phyloP scores from a whole-genome alignment of 1,284 basidiomycete species.

The Clitocybe nebularis region DNA sequence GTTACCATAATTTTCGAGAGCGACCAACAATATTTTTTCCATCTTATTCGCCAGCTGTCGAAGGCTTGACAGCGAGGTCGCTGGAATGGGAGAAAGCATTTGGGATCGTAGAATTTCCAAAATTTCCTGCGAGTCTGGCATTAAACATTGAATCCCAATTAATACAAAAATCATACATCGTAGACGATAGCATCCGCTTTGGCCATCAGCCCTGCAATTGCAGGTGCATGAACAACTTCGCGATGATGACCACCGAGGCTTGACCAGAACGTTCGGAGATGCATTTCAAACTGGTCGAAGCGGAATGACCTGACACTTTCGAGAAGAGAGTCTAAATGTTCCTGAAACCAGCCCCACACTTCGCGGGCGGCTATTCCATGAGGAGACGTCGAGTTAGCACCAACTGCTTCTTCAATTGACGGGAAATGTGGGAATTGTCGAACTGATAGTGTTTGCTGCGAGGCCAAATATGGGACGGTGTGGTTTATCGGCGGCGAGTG shows the following conservation, averaged over 20 bases:
- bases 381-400: slow-evolving; percentile 64
- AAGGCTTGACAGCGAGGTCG: slow-evolving; percentile 62
- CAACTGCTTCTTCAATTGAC: slow-evolving; percentile 79
- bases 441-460: slow-evolving; percentile 58
- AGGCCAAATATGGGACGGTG: slow-evolving; percentile 41
- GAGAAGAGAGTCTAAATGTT: slow-evolving; percentile 74
- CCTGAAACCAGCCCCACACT: slow-evolving; percentile 84
- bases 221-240: slow-evolving; percentile 82
- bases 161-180: slow-evolving; percentile 55
- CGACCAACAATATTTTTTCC: slow-evolving; percentile 81
- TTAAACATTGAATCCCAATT: slow-evolving; percentile 4
- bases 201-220: slow-evolving; percentile 82
- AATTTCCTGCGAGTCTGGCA: slow-evolving; percentile 62
- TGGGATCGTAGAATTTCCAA: slow-evolving; percentile 78
- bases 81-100: slow-evolving; percentile 73
- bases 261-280: slow-evolving; percentile 79
- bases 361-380: slow-evolving; percentile 76
- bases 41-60: slow-evolving; percentile 85
- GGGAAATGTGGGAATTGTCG: slow-evolving; percentile 77
- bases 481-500: slow-evolving; percentile 49
- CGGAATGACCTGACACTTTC: slow-evolving; percentile 74
- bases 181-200: slow-evolving; percentile 86
- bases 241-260: slow-evolving; percentile 69
- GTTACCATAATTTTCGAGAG: slow-evolving; percentile 77
- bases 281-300: slow-evolving; percentile 84